These are phyloP conservation scores for Triangularia setosa DNA, from an alignment of 2,329 filamentous ascomycete genomes.

Conservation along the genomic window DNA sequence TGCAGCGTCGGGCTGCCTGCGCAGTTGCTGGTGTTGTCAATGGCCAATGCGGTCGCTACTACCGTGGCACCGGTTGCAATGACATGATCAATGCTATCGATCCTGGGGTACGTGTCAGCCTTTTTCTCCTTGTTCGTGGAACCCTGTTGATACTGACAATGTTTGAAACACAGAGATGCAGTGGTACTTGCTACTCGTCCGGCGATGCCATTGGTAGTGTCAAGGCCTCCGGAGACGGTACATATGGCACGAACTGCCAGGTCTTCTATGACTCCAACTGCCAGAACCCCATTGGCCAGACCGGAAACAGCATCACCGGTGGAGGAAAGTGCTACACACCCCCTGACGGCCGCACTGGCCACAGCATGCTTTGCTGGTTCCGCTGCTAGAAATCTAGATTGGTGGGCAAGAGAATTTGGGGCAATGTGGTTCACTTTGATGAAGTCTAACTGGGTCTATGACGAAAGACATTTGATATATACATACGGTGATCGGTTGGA, in stretches of 20 bases:
- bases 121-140: background rate
- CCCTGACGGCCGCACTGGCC: background rate
- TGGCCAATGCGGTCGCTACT: conserved; percentile 16
- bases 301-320: conserved; percentile 9
- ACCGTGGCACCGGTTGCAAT: conserved; percentile 6
- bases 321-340: conserved; percentile 9
- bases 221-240: conserved; percentile 3
- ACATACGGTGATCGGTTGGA: background rate
- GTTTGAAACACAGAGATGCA: conserved; percentile 1
- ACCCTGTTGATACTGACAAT: background rate
- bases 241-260: conserved; percentile 5
- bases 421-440: too few species aligned
- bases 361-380: conserved; percentile 13
- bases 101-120: background rate
- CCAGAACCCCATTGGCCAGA: conserved; percentile 9
- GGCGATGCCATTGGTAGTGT: conserved; percentile 5
- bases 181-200: conserved; percentile 1
- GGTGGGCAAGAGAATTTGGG: too few species aligned
- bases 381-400: conserved; percentile 6
- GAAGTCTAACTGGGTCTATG: too few species aligned
- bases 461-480: too few species aligned
- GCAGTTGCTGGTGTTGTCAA: conserved; percentile 11
- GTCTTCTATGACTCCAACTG: conserved; percentile 16
- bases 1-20: conserved; percentile 6
- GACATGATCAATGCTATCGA: conserved; percentile 8